Percentiles rank a stretch among this genome's conserved stretches.
Evolutionary conservation across 208 protist species (phyloP).

Genomic region (Leishmania braziliensis): DNA sequence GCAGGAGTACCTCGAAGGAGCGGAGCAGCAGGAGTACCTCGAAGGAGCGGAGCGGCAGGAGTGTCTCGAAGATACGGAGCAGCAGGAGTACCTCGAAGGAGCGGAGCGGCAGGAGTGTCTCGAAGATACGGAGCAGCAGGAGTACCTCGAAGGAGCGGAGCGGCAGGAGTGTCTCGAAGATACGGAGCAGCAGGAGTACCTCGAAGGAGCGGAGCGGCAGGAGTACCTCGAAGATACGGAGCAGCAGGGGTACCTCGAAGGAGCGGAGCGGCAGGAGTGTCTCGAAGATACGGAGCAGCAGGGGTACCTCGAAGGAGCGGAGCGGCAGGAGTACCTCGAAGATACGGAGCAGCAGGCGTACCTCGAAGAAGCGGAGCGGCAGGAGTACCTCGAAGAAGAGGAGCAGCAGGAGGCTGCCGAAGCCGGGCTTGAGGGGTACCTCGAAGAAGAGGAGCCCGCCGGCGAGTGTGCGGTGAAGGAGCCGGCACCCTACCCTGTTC

Average conservation of each 20-base stretch:
- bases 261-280: too few species aligned
- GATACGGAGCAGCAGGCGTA: conserved; percentile 1
- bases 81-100: conserved; percentile 15
- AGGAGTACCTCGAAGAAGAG: conserved; percentile 8
- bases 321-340: too few species aligned
- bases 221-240: background rate
- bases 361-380: background rate
- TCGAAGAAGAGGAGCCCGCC: conserved; percentile 18
- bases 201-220: background rate
- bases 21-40: conserved; percentile 11
- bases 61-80: conserved; percentile 7
- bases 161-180: background rate
- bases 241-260: background rate
- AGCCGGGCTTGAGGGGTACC: conserved; percentile 9
- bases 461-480: conserved; percentile 14
- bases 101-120: background rate
- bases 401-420: conserved; percentile 18
- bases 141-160: conserved; percentile 21
- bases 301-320: too few species aligned
- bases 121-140: background rate
- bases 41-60: conserved; percentile 5
- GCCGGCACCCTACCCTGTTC: conserved; percentile 14
- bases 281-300: too few species aligned
- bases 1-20: conserved; percentile 10
- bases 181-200: background rate